Base-by-base conservation (phyloP, 192 early-diverging fungal species). In the Coemansia sp. region DNA sequence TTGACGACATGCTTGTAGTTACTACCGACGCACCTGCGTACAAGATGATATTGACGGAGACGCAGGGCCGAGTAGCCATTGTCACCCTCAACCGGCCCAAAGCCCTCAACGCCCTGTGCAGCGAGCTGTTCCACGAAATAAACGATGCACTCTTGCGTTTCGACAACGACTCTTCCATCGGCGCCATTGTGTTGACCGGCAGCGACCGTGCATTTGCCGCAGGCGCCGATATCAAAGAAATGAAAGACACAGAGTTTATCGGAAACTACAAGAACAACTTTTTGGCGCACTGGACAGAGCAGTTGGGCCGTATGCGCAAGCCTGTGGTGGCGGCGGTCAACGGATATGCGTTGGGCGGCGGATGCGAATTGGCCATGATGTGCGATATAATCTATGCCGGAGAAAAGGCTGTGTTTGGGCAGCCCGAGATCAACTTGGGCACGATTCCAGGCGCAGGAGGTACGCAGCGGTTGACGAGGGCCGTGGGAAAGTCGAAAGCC, bases 321-420 rank as follows among this genome's bases (percentile, higher is more conserved):
- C 97, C 97, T 38, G 87, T 96, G 64, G 88, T 99, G 78, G 97
- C 95, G 38, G 97, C 97, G 51, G 97, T 99, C 69, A 97, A 97
- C 68, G 97, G 97, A 5, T 96, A 92, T 65, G 97, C 97, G 54
- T 88, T 98, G 23, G 97, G 97, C 54, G 97, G 97, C 68, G 97
- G 97, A 60, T 99, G 97, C 75, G 97, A 99, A 79, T 88, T 99
- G 73, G 95, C 97, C 66, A 99, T 99, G 97, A 97, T 96, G 93
- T 93, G 92, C 79, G 91, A 98, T 75, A 93, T 97, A 74, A 97
- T 98, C 82, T 98, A 98, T 68, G 97, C 97, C 52, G 97, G 97
- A 66, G 94, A 96, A 57, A 93, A 89, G 65, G 97, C 97, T 31
- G 87, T 88, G 38, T 98, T 98, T 78, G 97, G 94, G 22, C 97